These are phyloP conservation scores for Globisporangium carolinianum DNA, from an alignment of 352 stramenopile genomes.

Conservation along the genomic window DNA sequence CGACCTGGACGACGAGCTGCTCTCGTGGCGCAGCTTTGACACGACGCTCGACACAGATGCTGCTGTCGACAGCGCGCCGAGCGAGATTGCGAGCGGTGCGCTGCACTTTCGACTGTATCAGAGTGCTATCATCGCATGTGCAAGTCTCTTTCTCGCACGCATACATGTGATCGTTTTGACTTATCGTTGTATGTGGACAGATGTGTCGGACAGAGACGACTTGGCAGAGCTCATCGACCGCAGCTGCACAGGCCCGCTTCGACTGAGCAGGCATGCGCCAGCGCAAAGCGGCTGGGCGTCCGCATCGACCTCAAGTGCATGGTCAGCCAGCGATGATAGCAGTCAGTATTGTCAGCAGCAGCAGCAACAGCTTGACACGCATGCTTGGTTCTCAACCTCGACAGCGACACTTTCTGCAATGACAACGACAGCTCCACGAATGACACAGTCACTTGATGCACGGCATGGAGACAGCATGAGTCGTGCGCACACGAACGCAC, in stretches of 20 bases:
- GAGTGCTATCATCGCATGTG: neutral
- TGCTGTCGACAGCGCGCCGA: neutral
- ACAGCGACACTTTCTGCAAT: no score
- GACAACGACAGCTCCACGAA: no score
- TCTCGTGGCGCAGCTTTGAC: constrained; percentile 36
- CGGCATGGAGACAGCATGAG: no score
- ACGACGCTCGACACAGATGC: constrained; percentile 12
- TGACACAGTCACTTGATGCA: no score
- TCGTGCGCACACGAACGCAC: neutral
- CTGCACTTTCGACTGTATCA: neutral
- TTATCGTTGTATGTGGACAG: constrained; percentile 3
- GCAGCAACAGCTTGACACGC: no score
- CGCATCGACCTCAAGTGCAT: neutral
- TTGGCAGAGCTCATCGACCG: constrained; percentile 18
- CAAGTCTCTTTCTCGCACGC: no score
- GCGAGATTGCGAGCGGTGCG: constrained; percentile 12
- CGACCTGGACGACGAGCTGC: constrained; percentile 19
- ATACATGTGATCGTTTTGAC: neutral
- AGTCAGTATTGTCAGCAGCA: no score
- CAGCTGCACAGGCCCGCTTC: neutral
- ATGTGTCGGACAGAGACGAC: constrained; percentile 22
- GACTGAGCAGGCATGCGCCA: neutral
- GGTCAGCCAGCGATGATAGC: no score
- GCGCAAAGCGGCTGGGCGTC: neutral
- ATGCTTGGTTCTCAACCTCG: no score